These are phyloP conservation scores for Jacaranda mimosifolia DNA, from an alignment of 257 asterid species.

Conservation along the genomic window DNA sequence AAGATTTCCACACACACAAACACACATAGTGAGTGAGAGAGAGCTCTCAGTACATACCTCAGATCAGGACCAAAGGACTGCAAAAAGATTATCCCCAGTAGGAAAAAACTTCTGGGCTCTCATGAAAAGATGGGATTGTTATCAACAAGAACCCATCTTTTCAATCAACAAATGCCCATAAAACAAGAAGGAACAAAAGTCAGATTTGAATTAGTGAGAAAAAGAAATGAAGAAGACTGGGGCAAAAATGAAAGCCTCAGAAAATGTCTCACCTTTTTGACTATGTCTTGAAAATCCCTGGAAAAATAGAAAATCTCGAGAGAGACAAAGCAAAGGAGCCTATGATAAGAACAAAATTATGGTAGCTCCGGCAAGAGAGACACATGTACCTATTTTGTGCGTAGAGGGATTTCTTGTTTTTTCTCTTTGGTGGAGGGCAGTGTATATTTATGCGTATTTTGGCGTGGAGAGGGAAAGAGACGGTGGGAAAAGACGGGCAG, in stretches of 20 bases:
- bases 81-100: neutral
- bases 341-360: constrained; percentile 36
- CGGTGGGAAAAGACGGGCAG: constrained; percentile 19
- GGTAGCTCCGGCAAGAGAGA: constrained; percentile 44
- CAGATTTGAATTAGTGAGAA: constrained; percentile 29
- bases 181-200: neutral
- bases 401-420: constrained; percentile 23
- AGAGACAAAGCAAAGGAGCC: constrained; percentile 33
- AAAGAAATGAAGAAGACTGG: constrained; percentile 7
- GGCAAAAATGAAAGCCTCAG: neutral
- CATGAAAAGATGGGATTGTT: constrained; percentile 24
- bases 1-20: constrained; percentile 24
- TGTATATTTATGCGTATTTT: constrained; percentile 4
- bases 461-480: neutral
- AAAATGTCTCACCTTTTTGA: constrained; percentile 43
- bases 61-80: constrained; percentile 44
- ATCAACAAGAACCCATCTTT: constrained; percentile 27
- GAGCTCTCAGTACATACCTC: constrained; percentile 33
- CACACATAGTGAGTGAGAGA: constrained; percentile 20
- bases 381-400: constrained; percentile 15
- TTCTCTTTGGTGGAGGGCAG: constrained; percentile 20
- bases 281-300: constrained; percentile 30
- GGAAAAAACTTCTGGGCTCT: constrained; percentile 12
- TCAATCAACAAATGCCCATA: constrained; percentile 30
- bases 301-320: constrained; percentile 19